Evolutionary conservation across 1,284 basidiomycete species (phyloP), one percentile per base, ranked within the genome.

Genomic region (Ustilago crameri): DNA sequence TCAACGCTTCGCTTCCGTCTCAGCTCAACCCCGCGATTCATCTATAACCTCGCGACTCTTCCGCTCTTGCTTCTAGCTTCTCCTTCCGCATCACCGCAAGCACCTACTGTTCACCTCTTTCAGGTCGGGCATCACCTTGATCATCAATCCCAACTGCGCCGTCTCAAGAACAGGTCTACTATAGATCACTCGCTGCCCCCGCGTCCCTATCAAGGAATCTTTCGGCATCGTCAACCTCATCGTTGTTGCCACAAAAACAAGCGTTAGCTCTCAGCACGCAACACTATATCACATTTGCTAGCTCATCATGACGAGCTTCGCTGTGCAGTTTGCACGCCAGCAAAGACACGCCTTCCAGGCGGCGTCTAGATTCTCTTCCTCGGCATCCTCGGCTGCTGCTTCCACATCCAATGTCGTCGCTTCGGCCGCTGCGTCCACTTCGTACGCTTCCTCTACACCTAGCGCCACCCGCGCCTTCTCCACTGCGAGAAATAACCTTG

Each of bases 261-360:
- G 51, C 51, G 27, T 26, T 34, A 44, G 48, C 48, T 52, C 20
- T 15, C 22, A 48, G 41, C 40, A 49, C 46, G n/a, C 27, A 23
- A 27, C 32, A n/a, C 44, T 20, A 22, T 32, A 5, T 30, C 45
- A 32, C 9, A 20, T 40, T 9, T 18, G 8, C 38, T 43, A 32
- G 53, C 23, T 32, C 56, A 65, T 26, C 50, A 73, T 73, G 70
- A 56, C 70, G 22, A 68, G 64, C 56, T 68, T 73, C 27, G 70
- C 70, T 40, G 65, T 62, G 61, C 70, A 73, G 32, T 73, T 73
- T 32, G 70, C 70, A 52, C 60, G 70, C 27, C 70, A 73, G 20
- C 70, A 73, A 37, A 61, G 60, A 48, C 53, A 67, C 34, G 69
- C 60, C 55, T 67, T 72, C 52, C 61, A 54, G 64, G 70, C 70